Evolutionary conservation across 2,329 filamentous ascomycete species (phyloP).

Genomic region (Aureobasidium sp.): DNA sequence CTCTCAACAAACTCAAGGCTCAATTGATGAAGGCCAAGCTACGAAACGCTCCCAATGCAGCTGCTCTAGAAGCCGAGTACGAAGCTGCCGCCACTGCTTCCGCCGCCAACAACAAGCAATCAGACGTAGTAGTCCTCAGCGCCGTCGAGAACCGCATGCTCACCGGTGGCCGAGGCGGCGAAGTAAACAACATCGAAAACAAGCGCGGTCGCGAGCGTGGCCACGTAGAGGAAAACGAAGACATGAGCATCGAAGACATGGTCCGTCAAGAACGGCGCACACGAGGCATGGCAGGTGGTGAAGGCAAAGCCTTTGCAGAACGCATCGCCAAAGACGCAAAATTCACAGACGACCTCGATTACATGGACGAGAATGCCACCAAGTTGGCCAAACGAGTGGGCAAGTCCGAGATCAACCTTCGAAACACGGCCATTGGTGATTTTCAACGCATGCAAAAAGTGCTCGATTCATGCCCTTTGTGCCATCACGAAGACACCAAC

Average conservation of each 20-base stretch:
- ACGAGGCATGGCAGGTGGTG: constrained; percentile 67
- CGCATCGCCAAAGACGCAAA: constrained; percentile 88
- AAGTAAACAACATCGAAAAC: constrained; percentile 71
- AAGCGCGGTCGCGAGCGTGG: constrained; percentile 80
- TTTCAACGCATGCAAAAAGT: constrained; percentile 85
- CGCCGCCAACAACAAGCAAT: constrained; percentile 47
- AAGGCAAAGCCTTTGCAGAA: constrained; percentile 77
- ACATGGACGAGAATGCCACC: constrained; percentile 92
- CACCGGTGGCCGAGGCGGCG: constrained; percentile 63
- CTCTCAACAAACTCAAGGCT: constrained; percentile 82
- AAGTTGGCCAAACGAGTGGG: constrained; percentile 83
- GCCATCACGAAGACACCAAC: constrained; percentile 78
- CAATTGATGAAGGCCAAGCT: constrained; percentile 95
- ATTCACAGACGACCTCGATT: constrained; percentile 88
- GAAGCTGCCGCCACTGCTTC: constrained; percentile 63
- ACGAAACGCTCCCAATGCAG: constrained; percentile 65
- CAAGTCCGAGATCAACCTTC: constrained; percentile 79
- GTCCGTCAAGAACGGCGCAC: constrained; percentile 87
- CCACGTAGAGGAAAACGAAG: constrained; percentile 79
- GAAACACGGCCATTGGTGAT: constrained; percentile 78
- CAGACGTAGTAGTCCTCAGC: constrained; percentile 70
- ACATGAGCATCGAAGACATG: constrained; percentile 97
- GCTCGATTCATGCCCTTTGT: constrained; percentile 81
- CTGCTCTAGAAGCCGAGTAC: constrained; percentile 75
- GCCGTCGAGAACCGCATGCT: constrained; percentile 87